These are phyloP conservation scores for Pyronema domesticum DNA, from an alignment of 495 filamentous ascomycete genomes.

Conservation along the genomic window DNA sequence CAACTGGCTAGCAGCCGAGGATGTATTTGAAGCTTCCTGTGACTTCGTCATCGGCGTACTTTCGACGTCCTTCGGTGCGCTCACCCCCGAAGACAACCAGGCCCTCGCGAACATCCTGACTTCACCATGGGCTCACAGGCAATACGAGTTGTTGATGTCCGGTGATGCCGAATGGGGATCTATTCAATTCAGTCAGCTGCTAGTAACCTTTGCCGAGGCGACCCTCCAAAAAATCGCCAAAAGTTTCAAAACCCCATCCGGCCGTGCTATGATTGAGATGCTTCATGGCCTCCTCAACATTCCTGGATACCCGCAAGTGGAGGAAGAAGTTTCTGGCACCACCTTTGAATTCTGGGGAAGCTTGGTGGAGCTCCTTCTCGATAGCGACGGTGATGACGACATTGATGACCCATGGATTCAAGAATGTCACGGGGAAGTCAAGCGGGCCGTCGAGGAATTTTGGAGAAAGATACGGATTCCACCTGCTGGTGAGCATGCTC, in stretches of 20 bases:
- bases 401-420: constrained; percentile 28
- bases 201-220: constrained; percentile 52
- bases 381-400: constrained; percentile 19
- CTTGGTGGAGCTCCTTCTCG: constrained; percentile 40
- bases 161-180: constrained; percentile 47
- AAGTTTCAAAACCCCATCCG: constrained; percentile 20
- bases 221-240: constrained; percentile 34
- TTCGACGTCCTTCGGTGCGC: constrained; percentile 43
- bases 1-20: constrained; percentile 35
- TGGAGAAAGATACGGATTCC: constrained; percentile 49
- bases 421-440: constrained; percentile 27
- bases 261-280: constrained; percentile 30
- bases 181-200: constrained; percentile 47
- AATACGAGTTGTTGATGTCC: constrained; percentile 36
- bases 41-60: constrained; percentile 50
- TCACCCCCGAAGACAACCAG: constrained; percentile 36
- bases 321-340: constrained; percentile 58
- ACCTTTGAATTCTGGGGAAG: constrained; percentile 74
- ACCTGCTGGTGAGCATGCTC: constrained; percentile 24
- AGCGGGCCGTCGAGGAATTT: constrained; percentile 40
- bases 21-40: constrained; percentile 39
- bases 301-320: constrained; percentile 54
- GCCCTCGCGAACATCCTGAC: constrained; percentile 39
- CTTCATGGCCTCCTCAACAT: constrained; percentile 47
- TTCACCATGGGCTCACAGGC: constrained; percentile 35